Percentiles rank a stretch among this genome's conserved stretches.
Conservation (phyloP, 768 basidiomycete genomes). For the Pulveroboletus ravenelii region DNA sequence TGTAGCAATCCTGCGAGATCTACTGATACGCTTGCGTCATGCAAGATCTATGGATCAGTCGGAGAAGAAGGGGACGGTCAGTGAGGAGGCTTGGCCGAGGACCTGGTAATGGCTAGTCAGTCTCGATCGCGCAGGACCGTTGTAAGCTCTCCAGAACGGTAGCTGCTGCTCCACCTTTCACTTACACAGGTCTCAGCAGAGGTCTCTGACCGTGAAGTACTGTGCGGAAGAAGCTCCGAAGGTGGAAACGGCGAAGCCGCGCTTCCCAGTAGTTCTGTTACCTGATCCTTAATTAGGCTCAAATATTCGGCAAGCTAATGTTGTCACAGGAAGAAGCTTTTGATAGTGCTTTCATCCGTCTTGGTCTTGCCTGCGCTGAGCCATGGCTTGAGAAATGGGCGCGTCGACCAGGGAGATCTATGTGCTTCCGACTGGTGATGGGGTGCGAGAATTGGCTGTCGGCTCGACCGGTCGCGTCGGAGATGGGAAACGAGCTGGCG, state of each 20-base stretch:
- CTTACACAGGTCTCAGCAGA: constrained; percentile 3
- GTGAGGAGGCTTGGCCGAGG: not conserved
- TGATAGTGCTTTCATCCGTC: not conserved
- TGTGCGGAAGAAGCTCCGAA: constrained; percentile 4
- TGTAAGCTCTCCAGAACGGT: not conserved
- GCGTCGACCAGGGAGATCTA: constrained; percentile 7
- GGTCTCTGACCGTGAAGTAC: not conserved
- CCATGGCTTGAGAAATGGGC: not conserved
- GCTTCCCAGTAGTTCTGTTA: constrained; percentile 18
- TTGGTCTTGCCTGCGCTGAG: constrained; percentile 9
- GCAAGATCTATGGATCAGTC: not conserved
- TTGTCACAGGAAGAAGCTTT: constrained; percentile 7
- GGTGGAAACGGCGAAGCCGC: constrained; percentile 11
- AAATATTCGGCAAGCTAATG: constrained; percentile 14
- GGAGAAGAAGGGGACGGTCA: not conserved
- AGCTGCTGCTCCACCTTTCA: constrained; percentile 1
- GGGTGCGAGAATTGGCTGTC: constrained; percentile 10
- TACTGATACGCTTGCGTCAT: not conserved
- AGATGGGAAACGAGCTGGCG: constrained; percentile 18
- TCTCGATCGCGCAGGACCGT: not conserved
- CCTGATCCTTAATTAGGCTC: constrained; percentile 18
- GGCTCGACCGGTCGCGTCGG: constrained; percentile 11
- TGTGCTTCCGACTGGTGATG: constrained; percentile 8
- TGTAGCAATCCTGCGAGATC: not conserved
- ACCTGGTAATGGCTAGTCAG: not conserved